Base-by-base conservation (phyloP, 2,329 filamentous ascomycete species). In the Tolypocladium ophioglossoides region DNA sequence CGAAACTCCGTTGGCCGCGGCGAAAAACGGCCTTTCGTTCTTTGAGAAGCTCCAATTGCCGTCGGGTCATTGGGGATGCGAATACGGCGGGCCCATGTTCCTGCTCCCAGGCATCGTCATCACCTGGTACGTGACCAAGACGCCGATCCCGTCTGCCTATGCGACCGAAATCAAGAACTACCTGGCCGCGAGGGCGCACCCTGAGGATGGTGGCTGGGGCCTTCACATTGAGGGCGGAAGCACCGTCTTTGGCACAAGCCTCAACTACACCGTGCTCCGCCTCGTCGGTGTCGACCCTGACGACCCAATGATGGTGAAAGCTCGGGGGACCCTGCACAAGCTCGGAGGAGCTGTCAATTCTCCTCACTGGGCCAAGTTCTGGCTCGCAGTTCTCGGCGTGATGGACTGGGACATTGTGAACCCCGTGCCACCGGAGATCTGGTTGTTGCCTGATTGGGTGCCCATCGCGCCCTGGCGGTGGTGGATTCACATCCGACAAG, bases 401-500 rank as follows among this genome's bases (percentile, higher is more conserved):
- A 84, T 84, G 66, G 75, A 86, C 32, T 99, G 92, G 91, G 90
- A 95, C 54, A 84, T 94, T 56, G 91, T 97, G 61, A 99, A 97
- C 63, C 94, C 94, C 0, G 84, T 94, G 2, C 94, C 94, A 1
- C 89, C 94, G 0, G 94, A 99, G 73, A 70, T 97, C 47, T 99
- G 94, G 94, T 77, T 96, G 41, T 73, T 96, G 4, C 91, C 91
- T 0, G 89, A 96, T 68, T 96, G 90, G 90, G 79, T 90, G 3
- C 91, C 91, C 1, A 79, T 96, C 64, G 84, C 90, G 6, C 92
- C 92, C 0, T 95, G 91, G 90, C 78, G 90, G 60, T 96, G 92
- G 91, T 96, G 91, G 92, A 89, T 97, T 63, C 94, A 99, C 64
- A 96, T 96, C 70, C 89, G 94, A n/a, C 84, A 88, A 70, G 91